Evolutionary conservation across 2,329 filamentous ascomycete genomes (phyloP).

Genomic region (Cladosporium sp.): DNA sequence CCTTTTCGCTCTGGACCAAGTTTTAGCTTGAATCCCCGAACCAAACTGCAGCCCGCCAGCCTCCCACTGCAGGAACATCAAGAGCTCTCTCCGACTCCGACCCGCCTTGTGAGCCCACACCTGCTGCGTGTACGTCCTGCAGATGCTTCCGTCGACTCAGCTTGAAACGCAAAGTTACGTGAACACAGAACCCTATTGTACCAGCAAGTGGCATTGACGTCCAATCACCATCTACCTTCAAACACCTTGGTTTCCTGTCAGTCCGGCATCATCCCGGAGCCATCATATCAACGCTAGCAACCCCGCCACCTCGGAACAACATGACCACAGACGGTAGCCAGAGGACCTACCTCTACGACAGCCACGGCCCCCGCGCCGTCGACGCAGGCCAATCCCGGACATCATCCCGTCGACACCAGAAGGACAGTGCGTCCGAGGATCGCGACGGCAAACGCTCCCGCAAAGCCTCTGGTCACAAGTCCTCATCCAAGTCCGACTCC

Average conservation of each 20-base stretch:
- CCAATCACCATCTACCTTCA: neutral
- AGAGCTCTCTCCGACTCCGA: too few species aligned
- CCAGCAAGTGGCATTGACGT: neutral
- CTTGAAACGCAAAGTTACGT: slow-evolving; percentile 9
- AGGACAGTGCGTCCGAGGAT: slow-evolving; percentile 6
- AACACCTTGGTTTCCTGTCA: neutral
- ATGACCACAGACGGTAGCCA: slow-evolving; percentile 9
- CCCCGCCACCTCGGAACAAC: neutral
- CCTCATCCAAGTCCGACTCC: slow-evolving; percentile 23
- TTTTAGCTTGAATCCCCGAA: too few species aligned
- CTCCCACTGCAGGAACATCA: too few species aligned
- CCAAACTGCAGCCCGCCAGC: too few species aligned
- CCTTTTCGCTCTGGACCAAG: too few species aligned
- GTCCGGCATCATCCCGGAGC: slow-evolving; percentile 4
- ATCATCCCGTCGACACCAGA: slow-evolving; percentile 3
- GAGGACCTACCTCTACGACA: slow-evolving; percentile 23
- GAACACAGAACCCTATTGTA: neutral
- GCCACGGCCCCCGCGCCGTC: slow-evolving; percentile 24
- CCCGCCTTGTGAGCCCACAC: slow-evolving; percentile 8
- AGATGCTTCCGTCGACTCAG: slow-evolving; percentile 1
- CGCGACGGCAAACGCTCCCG: slow-evolving; percentile 6
- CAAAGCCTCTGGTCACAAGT: slow-evolving; percentile 14
- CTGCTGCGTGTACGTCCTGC: slow-evolving; percentile 6
- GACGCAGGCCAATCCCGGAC: slow-evolving; percentile 16
- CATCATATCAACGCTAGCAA: neutral